Evolutionary conservation across 495 filamentous ascomycete species (phyloP).

Genomic region (Xylaria grammica): DNA sequence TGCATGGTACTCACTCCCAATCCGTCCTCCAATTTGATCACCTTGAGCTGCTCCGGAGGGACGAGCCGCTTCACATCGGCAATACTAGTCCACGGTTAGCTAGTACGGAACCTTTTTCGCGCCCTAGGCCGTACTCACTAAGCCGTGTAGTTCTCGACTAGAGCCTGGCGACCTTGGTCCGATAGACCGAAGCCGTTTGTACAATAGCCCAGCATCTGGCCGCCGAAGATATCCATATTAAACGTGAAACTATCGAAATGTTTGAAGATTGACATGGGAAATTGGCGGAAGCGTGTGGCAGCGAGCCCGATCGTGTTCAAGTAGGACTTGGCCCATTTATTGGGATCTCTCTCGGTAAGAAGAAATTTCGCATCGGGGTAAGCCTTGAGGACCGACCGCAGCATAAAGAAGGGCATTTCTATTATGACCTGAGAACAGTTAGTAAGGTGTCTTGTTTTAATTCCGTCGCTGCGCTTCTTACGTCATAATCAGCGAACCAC

Average conservation of each 20-base stretch:
- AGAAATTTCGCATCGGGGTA: conserved; percentile 44
- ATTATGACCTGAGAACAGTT: conserved; percentile 28
- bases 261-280: conserved; percentile 33
- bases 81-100: conserved; percentile 26
- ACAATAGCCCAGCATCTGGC: conserved; percentile 6
- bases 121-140: conserved; percentile 28
- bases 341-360: conserved; percentile 38
- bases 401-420: conserved; percentile 40
- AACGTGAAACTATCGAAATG: conserved; percentile 26
- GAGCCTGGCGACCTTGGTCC: conserved; percentile 24
- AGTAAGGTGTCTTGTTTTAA: background rate
- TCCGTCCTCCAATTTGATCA: conserved; percentile 39
- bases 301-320: conserved; percentile 29
- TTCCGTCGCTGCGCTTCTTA: too few species aligned
- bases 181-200: conserved; percentile 27
- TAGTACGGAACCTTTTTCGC: background rate
- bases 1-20: conserved; percentile 25
- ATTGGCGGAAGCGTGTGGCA: background rate
- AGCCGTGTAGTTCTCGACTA: conserved; percentile 33
- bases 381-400: conserved; percentile 28
- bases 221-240: conserved; percentile 20
- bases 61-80: conserved; percentile 39
- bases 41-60: conserved; percentile 34
- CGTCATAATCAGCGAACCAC: conserved; percentile 40
- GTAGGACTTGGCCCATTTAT: conserved; percentile 39